Evolutionary conservation across 2,329 filamentous ascomycete species (phyloP).

Genomic region (Venturia nashicola): DNA sequence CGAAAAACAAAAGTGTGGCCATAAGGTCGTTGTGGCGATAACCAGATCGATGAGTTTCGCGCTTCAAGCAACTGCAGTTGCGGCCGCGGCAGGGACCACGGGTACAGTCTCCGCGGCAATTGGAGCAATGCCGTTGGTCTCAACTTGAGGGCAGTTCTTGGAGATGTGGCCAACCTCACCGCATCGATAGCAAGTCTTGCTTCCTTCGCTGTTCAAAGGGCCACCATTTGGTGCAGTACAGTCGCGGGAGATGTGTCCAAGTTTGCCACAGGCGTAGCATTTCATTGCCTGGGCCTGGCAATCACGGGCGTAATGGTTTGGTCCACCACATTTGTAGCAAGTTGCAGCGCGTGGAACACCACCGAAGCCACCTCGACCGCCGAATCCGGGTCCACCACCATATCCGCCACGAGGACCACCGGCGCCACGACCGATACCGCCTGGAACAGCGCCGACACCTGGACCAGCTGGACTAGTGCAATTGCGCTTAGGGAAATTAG

Average conservation of each 20-base stretch:
- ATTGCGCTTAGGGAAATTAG: slow-evolving; percentile 46
- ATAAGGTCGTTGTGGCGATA: neutral
- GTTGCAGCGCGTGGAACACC: slow-evolving; percentile 52
- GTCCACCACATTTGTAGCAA: slow-evolving; percentile 64
- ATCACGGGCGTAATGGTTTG: slow-evolving; percentile 96
- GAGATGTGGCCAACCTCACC: slow-evolving; percentile 94
- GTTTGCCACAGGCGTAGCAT: slow-evolving; percentile 93
- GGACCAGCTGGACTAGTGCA: slow-evolving; percentile 61
- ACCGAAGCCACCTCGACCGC: slow-evolving; percentile 63
- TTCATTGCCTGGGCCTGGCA: slow-evolving; percentile 99
- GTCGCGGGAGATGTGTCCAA: slow-evolving; percentile 86
- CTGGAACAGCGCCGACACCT: neutral
- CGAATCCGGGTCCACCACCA: slow-evolving; percentile 44
- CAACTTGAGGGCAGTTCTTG: slow-evolving; percentile 79
- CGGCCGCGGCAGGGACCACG: slow-evolving; percentile 24
- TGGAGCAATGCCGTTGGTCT: slow-evolving; percentile 30
- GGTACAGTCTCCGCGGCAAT: slow-evolving; percentile 19
- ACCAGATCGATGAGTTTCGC: neutral
- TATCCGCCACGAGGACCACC: slow-evolving; percentile 61
- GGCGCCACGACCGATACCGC: slow-evolving; percentile 46
- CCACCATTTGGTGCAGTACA: slow-evolving; percentile 96
- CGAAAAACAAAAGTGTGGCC: neutral
- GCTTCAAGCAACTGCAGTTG: slow-evolving; percentile 31
- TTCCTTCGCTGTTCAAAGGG: slow-evolving; percentile 84
- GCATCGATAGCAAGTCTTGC: slow-evolving; percentile 98